Base-by-base conservation (phyloP, 371 early-diverging fungal species). In the Mucor saturninus region DNA sequence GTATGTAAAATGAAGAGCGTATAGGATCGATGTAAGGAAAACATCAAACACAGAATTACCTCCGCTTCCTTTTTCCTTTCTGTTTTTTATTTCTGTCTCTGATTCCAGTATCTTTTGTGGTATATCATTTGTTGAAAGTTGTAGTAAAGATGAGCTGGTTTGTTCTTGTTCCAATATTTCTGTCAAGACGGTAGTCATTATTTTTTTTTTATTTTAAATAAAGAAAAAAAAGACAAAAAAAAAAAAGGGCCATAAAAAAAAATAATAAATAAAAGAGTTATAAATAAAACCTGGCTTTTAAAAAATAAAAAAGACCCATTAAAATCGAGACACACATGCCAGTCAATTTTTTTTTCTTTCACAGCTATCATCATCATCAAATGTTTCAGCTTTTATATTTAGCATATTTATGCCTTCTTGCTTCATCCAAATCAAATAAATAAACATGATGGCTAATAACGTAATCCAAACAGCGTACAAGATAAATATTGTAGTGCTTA, bases 1-100 rank as follows among this genome's bases (percentile, higher is more conserved):
- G 59, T 69, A 77, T n/a, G 45, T 32, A 56, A 71, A 63, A 26
- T 77, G 74, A 6, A 77, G 35, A 26, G 58, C 32, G 35, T 64
- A 63, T 4, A 77, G 64, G 38, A 55, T 55, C 10, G n/a, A 15
- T 49, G 53, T 62, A 29, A 55, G 46, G 21, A 55, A 55, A 48
- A 49, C 53, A 49, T 62, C 30, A 10, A 35, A 55, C 35, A 62
- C 3, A 37, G 62, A 49, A 14, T 26, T 49, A 11, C 13, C 8
- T 10, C 49, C 13, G 15, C n/a, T 46, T 32, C 8, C 39, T 54
- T 46, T 39, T 9, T 54, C 54, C 6, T 49, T 62, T 62, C 62
- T 46, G 5, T 62, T 62, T 21, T 37, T 38, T 15, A 62, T 29
- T 30, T 62, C 62, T 49, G 54, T 26, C 48, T 55, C 8, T 55